Base-by-base conservation (phyloP, 2,329 filamentous ascomycete genomes). In the Aspergillus jensenii region DNA sequence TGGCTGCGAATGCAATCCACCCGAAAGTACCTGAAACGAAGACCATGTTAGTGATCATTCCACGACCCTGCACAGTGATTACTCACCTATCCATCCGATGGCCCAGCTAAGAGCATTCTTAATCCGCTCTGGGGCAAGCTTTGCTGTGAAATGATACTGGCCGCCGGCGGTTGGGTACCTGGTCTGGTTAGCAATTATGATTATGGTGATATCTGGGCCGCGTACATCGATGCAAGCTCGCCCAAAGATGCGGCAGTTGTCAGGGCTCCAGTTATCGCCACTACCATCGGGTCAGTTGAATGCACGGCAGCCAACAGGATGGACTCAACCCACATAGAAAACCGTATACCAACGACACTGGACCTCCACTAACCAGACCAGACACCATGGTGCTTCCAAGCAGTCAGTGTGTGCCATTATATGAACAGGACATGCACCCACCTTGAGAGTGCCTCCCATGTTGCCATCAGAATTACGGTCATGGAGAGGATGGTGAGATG, bases 1-100 rank as follows among this genome's bases (percentile, higher is more conserved):
- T 73, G 0, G 79, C 76, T 15, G 58, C 45, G 14, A 60, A 53
- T 0, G 60, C 43, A 3, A 54, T n/a, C 55, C 58, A 62, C 0
- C 58, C 58, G 45, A 62, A 45, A 0, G 43, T 45, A 3, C 43
- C 43, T 45, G 9, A 3, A 25, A 31, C 27, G 3, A 9, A 31
- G 2, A 9, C 23, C 23, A 7, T 31, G 27, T 31, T 31, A 31
- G 6, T 7, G 6, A 25, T 25, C 7, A 25, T 25, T 25, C 23
- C 7, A 21, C 1, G 3, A 21, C 21, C 2, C 7, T 9, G 7
- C 2, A 2, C 7, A 9, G 25, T 11, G 3, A 1, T 2, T 3
- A 58, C 6, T 39, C 54, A 8, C 48, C 53, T 21, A 55, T 58
- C 59, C 55, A 60, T 6, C 59, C 59, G 9, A 55, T 14, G 23